A percentile compares a stretch with the other conserved stretches of the same genome.
Conservation (phyloP, 768 basidiomycete genomes). For the Neoboletus magnificus region DNA sequence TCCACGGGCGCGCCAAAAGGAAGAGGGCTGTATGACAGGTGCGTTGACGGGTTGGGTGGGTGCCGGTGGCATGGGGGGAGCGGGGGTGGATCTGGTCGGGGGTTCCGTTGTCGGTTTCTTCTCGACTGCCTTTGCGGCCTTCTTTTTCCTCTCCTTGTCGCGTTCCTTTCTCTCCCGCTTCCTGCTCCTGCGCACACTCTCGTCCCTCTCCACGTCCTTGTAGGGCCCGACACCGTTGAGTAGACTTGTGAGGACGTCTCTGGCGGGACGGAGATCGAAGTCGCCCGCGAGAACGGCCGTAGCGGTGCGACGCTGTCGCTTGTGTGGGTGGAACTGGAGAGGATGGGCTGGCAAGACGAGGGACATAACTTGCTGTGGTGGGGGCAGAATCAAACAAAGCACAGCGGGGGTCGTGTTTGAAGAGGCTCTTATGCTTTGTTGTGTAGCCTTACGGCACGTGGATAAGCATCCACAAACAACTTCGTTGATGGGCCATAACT, state of each 20-base stretch:
- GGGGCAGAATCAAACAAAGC: conserved; percentile 18
- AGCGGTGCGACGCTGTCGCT: conserved; percentile 56
- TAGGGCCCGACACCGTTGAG: conserved; percentile 73
- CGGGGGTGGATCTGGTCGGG: conserved; percentile 14
- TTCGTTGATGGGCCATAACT: conserved; percentile 30
- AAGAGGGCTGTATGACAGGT: conserved; percentile 37
- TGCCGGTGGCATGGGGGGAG: conserved; percentile 13
- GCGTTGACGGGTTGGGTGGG: conserved; percentile 28
- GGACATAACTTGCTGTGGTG: conserved; percentile 18
- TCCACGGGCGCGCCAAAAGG: conserved; percentile 62
- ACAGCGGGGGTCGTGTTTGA: conserved; percentile 34
- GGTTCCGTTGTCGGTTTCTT: conserved; percentile 24
- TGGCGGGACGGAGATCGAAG: conserved; percentile 62
- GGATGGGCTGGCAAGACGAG: conserved; percentile 16
- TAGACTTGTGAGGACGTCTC: conserved; percentile 77
- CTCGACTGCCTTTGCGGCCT: conserved; percentile 36
- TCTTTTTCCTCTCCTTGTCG: conserved; percentile 48
- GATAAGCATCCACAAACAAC: conserved; percentile 37
- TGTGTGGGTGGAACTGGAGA: conserved; percentile 23
- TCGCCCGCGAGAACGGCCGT: conserved; percentile 73
- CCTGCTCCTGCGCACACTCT: conserved; percentile 51
- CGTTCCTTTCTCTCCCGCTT: conserved; percentile 49
- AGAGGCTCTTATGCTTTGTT: conserved; percentile 33
- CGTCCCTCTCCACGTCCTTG: conserved; percentile 58
- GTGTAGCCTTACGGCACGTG: conserved; percentile 35